Evolutionary conservation across 495 filamentous ascomycete genomes (phyloP).

Genomic region (Neurospora tetrasperma): DNA sequence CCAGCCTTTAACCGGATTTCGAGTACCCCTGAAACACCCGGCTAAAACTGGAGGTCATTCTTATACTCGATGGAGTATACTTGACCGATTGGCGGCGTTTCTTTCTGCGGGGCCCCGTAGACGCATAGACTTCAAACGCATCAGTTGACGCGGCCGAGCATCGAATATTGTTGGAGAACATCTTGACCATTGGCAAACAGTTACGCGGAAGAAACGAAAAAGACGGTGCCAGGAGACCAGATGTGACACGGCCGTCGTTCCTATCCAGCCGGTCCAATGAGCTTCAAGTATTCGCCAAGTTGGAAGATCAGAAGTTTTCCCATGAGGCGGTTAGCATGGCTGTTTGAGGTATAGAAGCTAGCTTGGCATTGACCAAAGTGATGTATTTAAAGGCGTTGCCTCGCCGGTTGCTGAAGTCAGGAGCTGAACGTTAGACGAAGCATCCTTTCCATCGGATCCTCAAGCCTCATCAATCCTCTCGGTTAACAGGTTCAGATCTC

Average conservation of each 20-base stretch:
- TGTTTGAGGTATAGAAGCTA: background rate
- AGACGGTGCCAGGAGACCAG: background rate
- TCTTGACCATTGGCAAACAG: background rate
- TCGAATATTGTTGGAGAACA: background rate
- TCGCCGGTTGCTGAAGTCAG: background rate
- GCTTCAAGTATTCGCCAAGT: background rate
- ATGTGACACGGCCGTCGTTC: background rate
- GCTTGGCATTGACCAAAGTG: background rate
- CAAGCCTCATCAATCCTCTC: background rate
- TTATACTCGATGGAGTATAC: background rate
- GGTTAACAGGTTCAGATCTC: background rate
- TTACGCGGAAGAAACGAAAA: background rate
- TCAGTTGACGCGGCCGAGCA: background rate
- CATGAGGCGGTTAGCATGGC: background rate
- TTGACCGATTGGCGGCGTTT: conserved; percentile 2
- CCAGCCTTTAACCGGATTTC: conserved; percentile 8
- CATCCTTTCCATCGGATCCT: background rate
- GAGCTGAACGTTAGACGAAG: background rate
- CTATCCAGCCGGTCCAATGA: conserved; percentile 2
- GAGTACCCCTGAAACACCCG: background rate
- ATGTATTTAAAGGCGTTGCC: conserved; percentile 1
- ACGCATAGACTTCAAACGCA: background rate
- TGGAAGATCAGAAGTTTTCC: background rate
- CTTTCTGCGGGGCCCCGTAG: conserved; percentile 6
- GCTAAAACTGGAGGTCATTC: conserved; percentile 3